phyloP scores from a whole-genome alignment of 164 flowering plant genomes.

The Warburgia ugandensis region DNA sequence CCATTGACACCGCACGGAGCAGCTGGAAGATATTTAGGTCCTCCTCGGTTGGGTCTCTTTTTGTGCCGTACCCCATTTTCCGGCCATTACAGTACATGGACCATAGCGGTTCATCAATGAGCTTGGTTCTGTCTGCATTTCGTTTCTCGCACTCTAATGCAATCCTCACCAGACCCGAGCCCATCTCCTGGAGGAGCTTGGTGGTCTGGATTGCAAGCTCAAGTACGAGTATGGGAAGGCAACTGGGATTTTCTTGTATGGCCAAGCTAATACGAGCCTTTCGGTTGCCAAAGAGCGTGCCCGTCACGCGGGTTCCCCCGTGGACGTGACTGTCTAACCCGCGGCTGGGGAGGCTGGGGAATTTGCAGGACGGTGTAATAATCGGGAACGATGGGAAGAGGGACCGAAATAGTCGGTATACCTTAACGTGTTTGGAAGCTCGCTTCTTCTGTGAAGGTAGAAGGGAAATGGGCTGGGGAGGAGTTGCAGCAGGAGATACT shows the following conservation, averaged over 20 bases:
- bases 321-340: slow-evolving; percentile 23
- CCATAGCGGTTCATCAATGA: slow-evolving; percentile 77
- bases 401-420: no score
- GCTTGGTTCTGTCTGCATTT: slow-evolving; percentile 22
- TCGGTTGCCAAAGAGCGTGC: slow-evolving; percentile 66
- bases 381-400: slow-evolving; percentile 66
- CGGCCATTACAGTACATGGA: slow-evolving; percentile 66
- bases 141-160: slow-evolving; percentile 72
- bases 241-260: slow-evolving; percentile 53
- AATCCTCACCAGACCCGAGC: slow-evolving; percentile 57
- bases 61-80: slow-evolving; percentile 59
- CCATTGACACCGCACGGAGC: slow-evolving; percentile 59
- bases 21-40: slow-evolving; percentile 62
- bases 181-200: slow-evolving; percentile 65
- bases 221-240: slow-evolving; percentile 53
- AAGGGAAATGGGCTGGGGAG: no score
- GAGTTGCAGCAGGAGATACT: no score
- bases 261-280: slow-evolving; percentile 53
- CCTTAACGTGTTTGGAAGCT: no score
- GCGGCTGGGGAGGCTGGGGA: slow-evolving; percentile 30
- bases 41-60: slow-evolving; percentile 55
- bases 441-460: no score
- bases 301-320: slow-evolving; percentile 49
- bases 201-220: slow-evolving; percentile 67
- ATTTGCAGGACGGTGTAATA: slow-evolving; percentile 40